Evolutionary conservation across 139 green algal genomes (phyloP).

Genomic region (Chlamydomonas eustigma): DNA sequence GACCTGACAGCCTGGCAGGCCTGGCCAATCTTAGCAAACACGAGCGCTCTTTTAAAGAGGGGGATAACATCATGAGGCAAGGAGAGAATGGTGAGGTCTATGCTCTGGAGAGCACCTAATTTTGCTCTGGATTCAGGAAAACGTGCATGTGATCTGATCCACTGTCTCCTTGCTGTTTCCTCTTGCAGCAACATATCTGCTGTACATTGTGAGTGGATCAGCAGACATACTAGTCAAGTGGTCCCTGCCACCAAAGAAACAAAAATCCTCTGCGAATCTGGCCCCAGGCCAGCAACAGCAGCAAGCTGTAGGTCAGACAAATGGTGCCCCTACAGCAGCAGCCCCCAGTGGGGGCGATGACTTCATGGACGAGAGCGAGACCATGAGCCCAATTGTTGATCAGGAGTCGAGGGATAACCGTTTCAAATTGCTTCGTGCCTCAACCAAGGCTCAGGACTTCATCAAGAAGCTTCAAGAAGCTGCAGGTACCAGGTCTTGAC

Average conservation of each 20-base stretch:
- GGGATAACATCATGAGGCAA: conserved; percentile 50
- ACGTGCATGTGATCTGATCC: no score
- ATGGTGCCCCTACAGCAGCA: background rate
- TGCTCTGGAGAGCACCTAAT: no score
- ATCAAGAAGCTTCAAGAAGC: conserved; percentile 9
- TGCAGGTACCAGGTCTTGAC: no score
- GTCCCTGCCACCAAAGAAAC: background rate
- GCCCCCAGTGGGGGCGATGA: background rate
- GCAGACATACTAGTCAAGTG: conserved; percentile 12
- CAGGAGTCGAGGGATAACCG: conserved; percentile 35
- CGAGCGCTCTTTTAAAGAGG: conserved; percentile 45
- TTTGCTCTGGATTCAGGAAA: no score
- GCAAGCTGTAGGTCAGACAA: background rate
- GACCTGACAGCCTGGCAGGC: conserved; percentile 23
- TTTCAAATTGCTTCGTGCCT: conserved; percentile 24
- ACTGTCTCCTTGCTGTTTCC: background rate
- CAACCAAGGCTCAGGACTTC: conserved; percentile 8
- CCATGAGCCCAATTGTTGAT: conserved; percentile 32
- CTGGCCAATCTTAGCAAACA: conserved; percentile 21
- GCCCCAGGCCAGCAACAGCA: background rate
- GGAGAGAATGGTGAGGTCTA: conserved; percentile 42
- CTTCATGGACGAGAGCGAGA: conserved; percentile 18
- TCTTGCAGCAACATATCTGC: background rate
- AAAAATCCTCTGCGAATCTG: background rate
- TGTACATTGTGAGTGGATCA: conserved; percentile 13